Conservation (phyloP, 1,139 yeast species). For the Candida tetrigidarum region DNA sequence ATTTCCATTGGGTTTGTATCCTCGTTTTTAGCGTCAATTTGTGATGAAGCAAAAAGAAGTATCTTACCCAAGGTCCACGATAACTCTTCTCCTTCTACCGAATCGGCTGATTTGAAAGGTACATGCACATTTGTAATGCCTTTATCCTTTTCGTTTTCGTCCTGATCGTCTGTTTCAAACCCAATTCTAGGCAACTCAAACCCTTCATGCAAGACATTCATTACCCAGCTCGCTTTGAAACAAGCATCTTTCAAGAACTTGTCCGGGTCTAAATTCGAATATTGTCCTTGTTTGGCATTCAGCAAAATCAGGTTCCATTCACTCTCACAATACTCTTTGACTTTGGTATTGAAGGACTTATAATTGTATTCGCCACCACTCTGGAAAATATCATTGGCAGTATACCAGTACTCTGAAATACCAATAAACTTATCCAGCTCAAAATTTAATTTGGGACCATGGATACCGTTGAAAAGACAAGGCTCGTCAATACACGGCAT, state of each 20-base stretch:
- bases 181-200: slow-evolving; percentile 72
- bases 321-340: slow-evolving; percentile 66
- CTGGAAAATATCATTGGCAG: slow-evolving; percentile 79
- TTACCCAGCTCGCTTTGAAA: slow-evolving; percentile 83
- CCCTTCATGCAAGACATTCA: slow-evolving; percentile 78
- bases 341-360: slow-evolving; percentile 59
- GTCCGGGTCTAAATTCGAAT: slow-evolving; percentile 51
- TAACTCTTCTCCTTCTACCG: slow-evolving; percentile 61
- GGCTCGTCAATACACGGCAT: slow-evolving; percentile 77
- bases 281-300: slow-evolving; percentile 55
- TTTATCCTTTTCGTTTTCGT: slow-evolving; percentile 20
- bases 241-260: slow-evolving; percentile 65
- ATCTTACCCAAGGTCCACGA: slow-evolving; percentile 74
- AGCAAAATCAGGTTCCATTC: slow-evolving; percentile 59
- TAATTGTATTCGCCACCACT: slow-evolving; percentile 79
- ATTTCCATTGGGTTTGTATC: slow-evolving; percentile 24
- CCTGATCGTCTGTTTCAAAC: slow-evolving; percentile 37
- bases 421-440: slow-evolving; percentile 76
- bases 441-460: slow-evolving; percentile 74
- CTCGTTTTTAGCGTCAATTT: slow-evolving; percentile 34
- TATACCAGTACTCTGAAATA: slow-evolving; percentile 83
- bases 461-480: slow-evolving; percentile 80
- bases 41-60: slow-evolving; percentile 60
- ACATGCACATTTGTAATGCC: slow-evolving; percentile 43
- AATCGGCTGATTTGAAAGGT: slow-evolving; percentile 64